Evolutionary conservation across 345 rosid genomes (phyloP), one percentile per base, ranked within the genome.

Genomic region (Laguncularia racemosa): DNA sequence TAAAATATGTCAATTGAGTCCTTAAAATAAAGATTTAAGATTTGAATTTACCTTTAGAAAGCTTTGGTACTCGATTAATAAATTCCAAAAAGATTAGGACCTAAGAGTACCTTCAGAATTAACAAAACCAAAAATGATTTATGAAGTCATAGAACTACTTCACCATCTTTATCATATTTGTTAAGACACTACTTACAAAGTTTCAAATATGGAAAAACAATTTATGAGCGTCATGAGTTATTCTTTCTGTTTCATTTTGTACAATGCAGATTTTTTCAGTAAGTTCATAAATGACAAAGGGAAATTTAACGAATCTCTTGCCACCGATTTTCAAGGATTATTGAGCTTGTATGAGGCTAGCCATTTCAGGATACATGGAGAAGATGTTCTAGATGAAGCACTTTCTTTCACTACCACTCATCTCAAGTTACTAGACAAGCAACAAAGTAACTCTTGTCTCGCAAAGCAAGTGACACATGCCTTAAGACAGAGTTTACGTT

Each of bases 291-390:
- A 54, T 16, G 16, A 48, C 5, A 38, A 57, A 15, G 67, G 67
- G 0, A 40, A 57, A 1, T 65, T 71, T 57, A 48, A 45, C 56
- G 28, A 62, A 62, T 16, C 28, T 2, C 23, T 66, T 11, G 20
- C 12, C 11, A 43, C 2, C 3, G 65, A 71, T 44, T 20, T 50
- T 1, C 18, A 20, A 4, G 71, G 52, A 38, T 55, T 71, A 20
- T 18, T 71, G 16, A 53, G 61, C 21, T 19, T 66, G 21, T 66
- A 62, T 21, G 65, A 71, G 54, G 71, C 71, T 26, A 51, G 64
- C 13, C 55, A 28, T 58, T 26, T 66, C 14, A 50, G 59, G 59
- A 15, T 46, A 16, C 66, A 47, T 58, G 73, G 56, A 0, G 60
- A 68, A 13, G 26, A 6, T 4, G 21, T 53, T 8, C 50, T 63